Percentiles rank a stretch among this genome's conserved stretches.
These are phyloP conservation scores for Trichosporon sp. DNA, from an alignment of 1,284 basidiomycete species.

Conservation along the genomic window DNA sequence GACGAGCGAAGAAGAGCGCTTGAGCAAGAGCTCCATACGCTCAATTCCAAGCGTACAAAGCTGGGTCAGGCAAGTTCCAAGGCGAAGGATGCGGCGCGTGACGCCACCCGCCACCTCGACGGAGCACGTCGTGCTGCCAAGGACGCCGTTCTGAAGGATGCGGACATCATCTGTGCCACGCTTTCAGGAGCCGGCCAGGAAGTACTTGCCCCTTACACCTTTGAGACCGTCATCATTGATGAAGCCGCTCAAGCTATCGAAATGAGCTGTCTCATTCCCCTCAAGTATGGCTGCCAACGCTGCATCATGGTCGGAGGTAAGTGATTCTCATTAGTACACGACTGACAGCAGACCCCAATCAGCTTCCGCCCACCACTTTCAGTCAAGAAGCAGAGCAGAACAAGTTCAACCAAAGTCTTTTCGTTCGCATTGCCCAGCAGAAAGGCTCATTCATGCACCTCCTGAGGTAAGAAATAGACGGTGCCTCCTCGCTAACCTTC, in stretches of 20 bases:
- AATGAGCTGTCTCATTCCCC: slow-evolving; percentile 91
- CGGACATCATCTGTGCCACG: slow-evolving; percentile 93
- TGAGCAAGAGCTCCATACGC: slow-evolving; percentile 69
- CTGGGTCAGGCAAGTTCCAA: slow-evolving; percentile 73
- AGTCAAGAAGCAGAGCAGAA: slow-evolving; percentile 79
- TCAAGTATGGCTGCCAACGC: slow-evolving; percentile 81
- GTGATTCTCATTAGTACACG: slow-evolving; percentile 31
- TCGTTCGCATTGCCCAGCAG: slow-evolving; percentile 85
- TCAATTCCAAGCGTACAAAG: slow-evolving; percentile 67
- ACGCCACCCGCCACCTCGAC: slow-evolving; percentile 71
- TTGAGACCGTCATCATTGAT: slow-evolving; percentile 96
- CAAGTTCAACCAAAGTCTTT: slow-evolving; percentile 86
- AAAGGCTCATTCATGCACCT: slow-evolving; percentile 81
- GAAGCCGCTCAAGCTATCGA: slow-evolving; percentile 98
- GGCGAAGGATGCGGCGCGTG: slow-evolving; percentile 77
- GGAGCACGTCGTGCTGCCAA: slow-evolving; percentile 73
- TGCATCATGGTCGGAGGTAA: slow-evolving; percentile 93
- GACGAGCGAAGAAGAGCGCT: slow-evolving; percentile 59
- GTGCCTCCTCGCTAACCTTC: not conserved
- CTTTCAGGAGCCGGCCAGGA: slow-evolving; percentile 93
- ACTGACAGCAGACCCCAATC: slow-evolving; percentile 76
- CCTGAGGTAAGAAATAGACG: slow-evolving; percentile 66
- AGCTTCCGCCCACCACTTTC: slow-evolving; percentile 94
- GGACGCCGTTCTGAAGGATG: slow-evolving; percentile 76
- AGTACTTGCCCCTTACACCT: slow-evolving; percentile 77